A percentile compares a stretch with the other conserved stretches of the same genome.
Conservation (phyloP, 768 basidiomycete species). For the Xerocomellus amylosporus region DNA sequence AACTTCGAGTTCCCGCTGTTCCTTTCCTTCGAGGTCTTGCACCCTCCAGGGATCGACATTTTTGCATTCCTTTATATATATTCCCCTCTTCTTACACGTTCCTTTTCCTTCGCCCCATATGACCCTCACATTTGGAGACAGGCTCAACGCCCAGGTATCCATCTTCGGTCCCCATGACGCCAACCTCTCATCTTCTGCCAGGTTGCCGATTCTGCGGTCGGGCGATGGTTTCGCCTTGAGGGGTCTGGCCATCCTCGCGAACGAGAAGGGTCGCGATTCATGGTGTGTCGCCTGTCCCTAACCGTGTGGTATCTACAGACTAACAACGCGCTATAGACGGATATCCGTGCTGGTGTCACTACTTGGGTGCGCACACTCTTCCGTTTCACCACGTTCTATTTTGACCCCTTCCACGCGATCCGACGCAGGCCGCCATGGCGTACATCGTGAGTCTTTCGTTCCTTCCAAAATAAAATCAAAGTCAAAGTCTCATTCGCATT, state of each 20-base stretch:
- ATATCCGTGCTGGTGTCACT: conserved; percentile 74
- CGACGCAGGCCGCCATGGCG: conserved; percentile 68
- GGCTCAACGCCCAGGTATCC: conserved; percentile 41
- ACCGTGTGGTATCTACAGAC: not conserved
- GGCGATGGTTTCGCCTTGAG: conserved; percentile 71
- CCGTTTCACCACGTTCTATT: not conserved
- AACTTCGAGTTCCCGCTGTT: not conserved
- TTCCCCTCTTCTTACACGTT: conserved; percentile 12
- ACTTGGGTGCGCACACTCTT: conserved; percentile 62
- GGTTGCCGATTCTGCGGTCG: conserved; percentile 43
- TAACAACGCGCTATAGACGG: conserved; percentile 47
- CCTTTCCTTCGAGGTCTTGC: conserved; percentile 7
- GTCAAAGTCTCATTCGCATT: not conserved
- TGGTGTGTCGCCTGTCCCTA: conserved; percentile 33
- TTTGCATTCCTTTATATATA: conserved; percentile 26
- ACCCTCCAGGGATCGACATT: not conserved
- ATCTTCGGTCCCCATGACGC: not conserved
- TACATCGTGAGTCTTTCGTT: conserved; percentile 58
- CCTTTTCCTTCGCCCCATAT: conserved; percentile 26
- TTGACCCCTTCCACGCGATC: not conserved
- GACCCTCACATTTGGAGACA: conserved; percentile 40
- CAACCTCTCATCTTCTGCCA: conserved; percentile 9
- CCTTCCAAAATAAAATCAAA: not conserved
- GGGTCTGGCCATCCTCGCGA: conserved; percentile 65
- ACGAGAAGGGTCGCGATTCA: conserved; percentile 62